Base-by-base conservation (phyloP, 2,329 filamentous ascomycete species). In the Alternaria incomplexa region DNA sequence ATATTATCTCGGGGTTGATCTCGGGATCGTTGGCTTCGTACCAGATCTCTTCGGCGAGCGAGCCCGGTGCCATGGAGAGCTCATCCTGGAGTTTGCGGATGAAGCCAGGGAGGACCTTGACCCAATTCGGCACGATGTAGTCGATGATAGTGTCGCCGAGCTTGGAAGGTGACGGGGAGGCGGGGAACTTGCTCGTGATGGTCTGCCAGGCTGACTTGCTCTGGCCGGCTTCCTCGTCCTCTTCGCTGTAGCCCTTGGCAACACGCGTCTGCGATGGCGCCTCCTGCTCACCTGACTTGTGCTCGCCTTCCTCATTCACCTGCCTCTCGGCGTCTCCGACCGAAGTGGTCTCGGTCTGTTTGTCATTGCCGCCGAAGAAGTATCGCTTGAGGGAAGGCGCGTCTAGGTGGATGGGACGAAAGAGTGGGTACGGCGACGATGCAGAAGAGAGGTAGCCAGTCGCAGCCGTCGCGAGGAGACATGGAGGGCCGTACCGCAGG, bases 31-130 rank as follows among this genome's bases (percentile, higher is more conserved):
- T 91, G 1, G 96, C 93, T 73, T 98, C 95, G 67, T 86, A 85
- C 96, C 96, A 98, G 62, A 99, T 96, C 70, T 97, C 92, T 74
- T 96, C 91, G 12, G 95, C 93, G 45, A 99, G 83, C 0, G 93
- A 97, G 1, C 93, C 95, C 0, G 93, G 92, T 0, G 91, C 88
- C 88, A 96, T 91, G 32, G 93, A 96, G 15, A 97, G 84, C 80
- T 98, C 95, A 22, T 88, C 88, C 77, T 97, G 93, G 32, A 98
- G 86, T 79, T 97, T 97, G 63, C 88, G 86, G 58, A 96, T 83
- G 58, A 92, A 93, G 4, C 85, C 89, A 0, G 94, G 94, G 17
- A 97, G 83, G 45, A 88, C 77, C 67, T 89, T 90, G 32, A 91
- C 89, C 95, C 95, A 98, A 45, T 91, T 89, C 0, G 95, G 95